A percentile compares a stretch with the other conserved stretches of the same genome.
Conservation (phyloP, 257 asterid genomes). For the Verbascum thapsus region DNA sequence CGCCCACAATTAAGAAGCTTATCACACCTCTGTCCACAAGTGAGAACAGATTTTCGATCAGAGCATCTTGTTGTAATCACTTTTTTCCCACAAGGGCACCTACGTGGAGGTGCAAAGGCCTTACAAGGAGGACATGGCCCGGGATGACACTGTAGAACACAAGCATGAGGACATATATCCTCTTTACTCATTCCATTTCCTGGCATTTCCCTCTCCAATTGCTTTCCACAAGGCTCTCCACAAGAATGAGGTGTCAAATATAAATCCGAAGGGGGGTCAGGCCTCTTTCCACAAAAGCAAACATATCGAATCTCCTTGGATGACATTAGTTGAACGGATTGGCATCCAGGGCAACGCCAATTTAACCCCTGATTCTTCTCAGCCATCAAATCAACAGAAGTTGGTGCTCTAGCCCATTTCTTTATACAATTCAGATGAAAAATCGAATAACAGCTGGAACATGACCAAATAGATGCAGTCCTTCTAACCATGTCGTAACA, state of each 20-base stretch:
- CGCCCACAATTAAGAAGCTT: slow-evolving; percentile 88
- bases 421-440: slow-evolving; percentile 84
- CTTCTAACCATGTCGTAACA: slow-evolving; percentile 97
- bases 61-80: slow-evolving; percentile 88
- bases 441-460: slow-evolving; percentile 89
- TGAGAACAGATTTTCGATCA: slow-evolving; percentile 77
- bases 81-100: slow-evolving; percentile 94
- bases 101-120: slow-evolving; percentile 91
- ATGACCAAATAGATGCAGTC: slow-evolving; percentile 89
- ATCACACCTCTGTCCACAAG: slow-evolving; percentile 85
- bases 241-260: slow-evolving; percentile 98
- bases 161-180: slow-evolving; percentile 86
- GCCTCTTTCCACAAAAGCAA: slow-evolving; percentile 92
- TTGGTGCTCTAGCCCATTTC: slow-evolving; percentile 99
- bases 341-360: slow-evolving; percentile 99
- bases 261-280: slow-evolving; percentile 86
- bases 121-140: slow-evolving; percentile 99
- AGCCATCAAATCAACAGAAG: slow-evolving; percentile 76
- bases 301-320: slow-evolving; percentile 76
- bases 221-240: slow-evolving; percentile 95
- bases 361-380: slow-evolving; percentile 84
- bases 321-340: slow-evolving; percentile 83
- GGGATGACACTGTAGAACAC: slow-evolving; percentile 98
- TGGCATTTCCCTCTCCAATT: slow-evolving; percentile 73
- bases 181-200: slow-evolving; percentile 60